These are phyloP conservation scores for Botrytis aclada DNA, from an alignment of 2,329 filamentous ascomycete species.

Conservation along the genomic window DNA sequence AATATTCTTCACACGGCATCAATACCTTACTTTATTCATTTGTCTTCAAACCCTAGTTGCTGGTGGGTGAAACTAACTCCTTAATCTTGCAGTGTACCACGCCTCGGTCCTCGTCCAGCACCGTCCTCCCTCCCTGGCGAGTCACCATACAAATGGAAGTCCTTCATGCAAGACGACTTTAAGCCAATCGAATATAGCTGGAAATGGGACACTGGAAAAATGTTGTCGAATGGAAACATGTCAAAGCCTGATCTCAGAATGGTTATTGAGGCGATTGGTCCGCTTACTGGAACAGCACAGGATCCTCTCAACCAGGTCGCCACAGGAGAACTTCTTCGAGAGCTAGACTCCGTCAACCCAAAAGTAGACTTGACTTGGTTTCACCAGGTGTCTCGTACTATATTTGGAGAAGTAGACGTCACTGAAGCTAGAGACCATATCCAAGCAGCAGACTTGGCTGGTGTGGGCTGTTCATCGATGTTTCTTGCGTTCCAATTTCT, in stretches of 20 bases:
- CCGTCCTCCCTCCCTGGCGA: background rate
- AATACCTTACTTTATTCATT: background rate
- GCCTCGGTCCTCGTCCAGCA: background rate
- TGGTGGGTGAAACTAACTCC: background rate
- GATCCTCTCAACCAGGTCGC: background rate
- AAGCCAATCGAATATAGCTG: background rate
- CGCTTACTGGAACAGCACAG: background rate
- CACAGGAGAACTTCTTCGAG: background rate
- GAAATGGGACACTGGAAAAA: background rate
- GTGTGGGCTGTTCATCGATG: background rate
- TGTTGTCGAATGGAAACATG: background rate
- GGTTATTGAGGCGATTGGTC: background rate
- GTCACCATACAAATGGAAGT: conserved; percentile 4
- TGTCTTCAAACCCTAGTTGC: background rate
- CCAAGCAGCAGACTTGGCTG: background rate
- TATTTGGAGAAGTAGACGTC: background rate
- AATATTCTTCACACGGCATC: background rate
- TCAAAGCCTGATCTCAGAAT: conserved; percentile 4
- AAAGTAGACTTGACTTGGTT: conserved; percentile 6
- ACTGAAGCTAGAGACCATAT: background rate
- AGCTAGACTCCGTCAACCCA: background rate
- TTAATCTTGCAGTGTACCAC: background rate
- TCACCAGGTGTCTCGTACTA: background rate
- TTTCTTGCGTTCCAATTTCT: conserved; percentile 4
- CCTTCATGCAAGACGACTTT: conserved; percentile 1